phyloP scores from a whole-genome alignment of 805 yeast species.

The Pichia cabralensis region DNA sequence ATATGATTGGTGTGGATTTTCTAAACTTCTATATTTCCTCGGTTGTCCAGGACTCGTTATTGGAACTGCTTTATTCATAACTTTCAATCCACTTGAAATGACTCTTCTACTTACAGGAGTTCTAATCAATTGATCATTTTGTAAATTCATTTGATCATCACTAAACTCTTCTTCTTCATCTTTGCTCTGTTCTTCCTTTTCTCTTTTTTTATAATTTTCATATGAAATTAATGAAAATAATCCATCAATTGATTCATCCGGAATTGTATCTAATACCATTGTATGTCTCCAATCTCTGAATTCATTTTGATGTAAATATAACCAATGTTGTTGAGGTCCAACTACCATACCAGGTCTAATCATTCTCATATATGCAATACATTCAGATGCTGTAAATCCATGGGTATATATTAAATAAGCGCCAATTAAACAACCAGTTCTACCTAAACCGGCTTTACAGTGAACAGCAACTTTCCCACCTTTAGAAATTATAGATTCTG shows the following conservation, averaged over 20 bases:
- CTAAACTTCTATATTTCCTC: slow-evolving; percentile 46
- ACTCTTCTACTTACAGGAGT: slow-evolving; percentile 70
- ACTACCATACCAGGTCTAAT: slow-evolving; percentile 99
- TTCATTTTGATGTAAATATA: slow-evolving; percentile 89
- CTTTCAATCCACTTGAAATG: slow-evolving; percentile 56
- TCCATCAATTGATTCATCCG: slow-evolving; percentile 61
- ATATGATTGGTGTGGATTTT: slow-evolving; percentile 22
- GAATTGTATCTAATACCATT: slow-evolving; percentile 63
- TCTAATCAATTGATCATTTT: slow-evolving; percentile 33
- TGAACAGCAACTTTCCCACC: slow-evolving; percentile 98
- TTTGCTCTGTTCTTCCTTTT: slow-evolving; percentile 15
- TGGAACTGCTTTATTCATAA: slow-evolving; percentile 66
- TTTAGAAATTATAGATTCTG: slow-evolving; percentile 73
- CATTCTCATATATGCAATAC: slow-evolving; percentile 93
- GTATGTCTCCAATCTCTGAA: slow-evolving; percentile 95
- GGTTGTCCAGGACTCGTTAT: slow-evolving; percentile 96
- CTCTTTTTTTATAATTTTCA: slow-evolving; percentile 50
- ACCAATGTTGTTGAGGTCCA: slow-evolving; percentile 99
- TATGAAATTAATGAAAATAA: slow-evolving; percentile 50
- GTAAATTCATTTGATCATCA: slow-evolving; percentile 19
- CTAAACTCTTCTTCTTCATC: slow-evolving; percentile 14
- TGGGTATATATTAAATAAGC: slow-evolving; percentile 94
- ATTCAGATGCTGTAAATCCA: slow-evolving; percentile 95
- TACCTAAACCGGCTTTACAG: slow-evolving; percentile 95
- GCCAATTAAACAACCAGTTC: slow-evolving; percentile 97